Evolutionary conservation across 805 yeast genomes (phyloP).

Genomic region (Suhomyces tanzawaensis): DNA sequence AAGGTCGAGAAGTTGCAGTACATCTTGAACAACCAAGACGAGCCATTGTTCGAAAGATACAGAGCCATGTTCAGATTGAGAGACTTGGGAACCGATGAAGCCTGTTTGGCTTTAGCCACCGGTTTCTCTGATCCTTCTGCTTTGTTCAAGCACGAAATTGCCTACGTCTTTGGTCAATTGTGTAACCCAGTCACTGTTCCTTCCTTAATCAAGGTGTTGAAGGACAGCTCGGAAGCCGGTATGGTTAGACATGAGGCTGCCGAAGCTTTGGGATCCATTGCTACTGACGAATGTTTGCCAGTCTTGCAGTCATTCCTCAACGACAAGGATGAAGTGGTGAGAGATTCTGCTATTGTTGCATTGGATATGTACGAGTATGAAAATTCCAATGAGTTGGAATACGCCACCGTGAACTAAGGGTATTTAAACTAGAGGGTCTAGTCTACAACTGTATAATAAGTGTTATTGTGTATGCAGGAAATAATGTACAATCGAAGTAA

Average conservation of each 20-base stretch:
- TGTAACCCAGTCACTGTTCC: constrained; percentile 93
- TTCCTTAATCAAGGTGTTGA: constrained; percentile 75
- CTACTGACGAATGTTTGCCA: constrained; percentile 92
- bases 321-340: constrained; percentile 85
- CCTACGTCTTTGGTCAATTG: constrained; percentile 96
- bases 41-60: constrained; percentile 88
- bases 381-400: constrained; percentile 78
- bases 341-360: constrained; percentile 96
- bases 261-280: constrained; percentile 96
- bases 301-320: constrained; percentile 73
- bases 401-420: constrained; percentile 41
- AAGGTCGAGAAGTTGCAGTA: constrained; percentile 63
- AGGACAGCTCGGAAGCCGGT: constrained; percentile 79
- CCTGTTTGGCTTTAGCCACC: constrained; percentile 84
- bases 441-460: not conserved
- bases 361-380: constrained; percentile 97
- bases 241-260: constrained; percentile 99
- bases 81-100: constrained; percentile 91
- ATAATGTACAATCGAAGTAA: constrained; percentile 3
- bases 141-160: constrained; percentile 94
- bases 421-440: not conserved
- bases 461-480: constrained; percentile 1
- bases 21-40: constrained; percentile 70
- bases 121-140: constrained; percentile 92
- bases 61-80: constrained; percentile 98